These are phyloP conservation scores for Melanogaster broomeanus DNA, from an alignment of 768 basidiomycete species.

Conservation along the genomic window DNA sequence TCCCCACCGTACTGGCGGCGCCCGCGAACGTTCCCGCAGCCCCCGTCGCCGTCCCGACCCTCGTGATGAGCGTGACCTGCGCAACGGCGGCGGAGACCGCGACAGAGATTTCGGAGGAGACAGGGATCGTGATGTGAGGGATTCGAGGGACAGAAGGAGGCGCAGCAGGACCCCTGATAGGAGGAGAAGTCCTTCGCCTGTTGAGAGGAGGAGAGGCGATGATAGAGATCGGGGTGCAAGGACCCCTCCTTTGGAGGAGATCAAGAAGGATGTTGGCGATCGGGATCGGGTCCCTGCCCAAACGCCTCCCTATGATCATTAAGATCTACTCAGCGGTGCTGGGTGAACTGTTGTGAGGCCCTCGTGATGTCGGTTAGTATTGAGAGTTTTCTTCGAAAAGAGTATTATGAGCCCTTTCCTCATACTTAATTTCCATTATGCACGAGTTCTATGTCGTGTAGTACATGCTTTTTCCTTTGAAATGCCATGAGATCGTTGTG, in stretches of 20 bases:
- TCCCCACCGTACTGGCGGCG: conserved; percentile 36
- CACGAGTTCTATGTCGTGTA: conserved; percentile 12
- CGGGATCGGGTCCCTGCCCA: conserved; percentile 48
- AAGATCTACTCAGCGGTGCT: conserved; percentile 15
- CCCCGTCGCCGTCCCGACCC: conserved; percentile 47
- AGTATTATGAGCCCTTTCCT: background rate
- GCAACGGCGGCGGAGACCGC: conserved; percentile 39
- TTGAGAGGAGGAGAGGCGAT: conserved; percentile 39
- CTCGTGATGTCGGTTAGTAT: conserved; percentile 7
- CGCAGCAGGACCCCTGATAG: conserved; percentile 52
- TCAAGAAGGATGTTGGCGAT: conserved; percentile 43
- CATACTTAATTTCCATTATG: background rate
- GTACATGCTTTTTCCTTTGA: conserved; percentile 19
- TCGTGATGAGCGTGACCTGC: conserved; percentile 40
- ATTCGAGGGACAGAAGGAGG: conserved; percentile 46
- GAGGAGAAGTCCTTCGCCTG: conserved; percentile 47
- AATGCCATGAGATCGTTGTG: conserved; percentile 11
- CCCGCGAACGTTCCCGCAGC: conserved; percentile 54
- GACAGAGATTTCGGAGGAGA: conserved; percentile 21
- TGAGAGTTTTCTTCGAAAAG: background rate
- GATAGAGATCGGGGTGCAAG: conserved; percentile 51
- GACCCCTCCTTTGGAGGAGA: conserved; percentile 49
- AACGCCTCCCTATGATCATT: conserved; percentile 63
- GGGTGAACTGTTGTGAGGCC: background rate
- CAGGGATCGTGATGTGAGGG: conserved; percentile 38